phyloP scores from a whole-genome alignment of 1,284 basidiomycete genomes.

The Ustilago trichophora region DNA sequence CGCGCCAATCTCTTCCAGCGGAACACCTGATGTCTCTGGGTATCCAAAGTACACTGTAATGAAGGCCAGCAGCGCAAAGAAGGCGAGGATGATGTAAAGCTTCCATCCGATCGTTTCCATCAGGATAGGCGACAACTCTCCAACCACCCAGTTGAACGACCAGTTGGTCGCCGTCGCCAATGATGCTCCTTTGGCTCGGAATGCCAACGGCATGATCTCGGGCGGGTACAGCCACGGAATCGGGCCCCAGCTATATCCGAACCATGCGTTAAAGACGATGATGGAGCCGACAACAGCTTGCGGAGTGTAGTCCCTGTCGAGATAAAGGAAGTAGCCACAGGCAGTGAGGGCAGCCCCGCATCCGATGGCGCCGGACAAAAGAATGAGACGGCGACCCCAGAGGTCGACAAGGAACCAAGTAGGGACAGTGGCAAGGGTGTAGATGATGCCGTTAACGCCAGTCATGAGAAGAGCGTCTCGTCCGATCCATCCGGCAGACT shows the following conservation, averaged over 20 bases:
- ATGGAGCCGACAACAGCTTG: slow-evolving; percentile 88
- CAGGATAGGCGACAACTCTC: slow-evolving; percentile 85
- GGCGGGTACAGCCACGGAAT: slow-evolving; percentile 80
- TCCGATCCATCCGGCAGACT: slow-evolving; percentile 94
- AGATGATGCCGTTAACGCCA: slow-evolving; percentile 76
- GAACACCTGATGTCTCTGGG: slow-evolving; percentile 71
- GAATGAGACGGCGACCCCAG: slow-evolving; percentile 87
- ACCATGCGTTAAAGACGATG: slow-evolving; percentile 91
- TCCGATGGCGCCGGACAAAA: slow-evolving; percentile 85
- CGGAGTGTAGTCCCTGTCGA: slow-evolving; percentile 75
- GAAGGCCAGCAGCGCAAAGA: slow-evolving; percentile 88
- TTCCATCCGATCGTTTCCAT: slow-evolving; percentile 92
- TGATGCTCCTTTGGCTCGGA: slow-evolving; percentile 79
- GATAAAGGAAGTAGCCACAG: slow-evolving; percentile 91
- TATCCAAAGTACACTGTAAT: slow-evolving; percentile 75
- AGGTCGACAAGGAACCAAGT: slow-evolving; percentile 96
- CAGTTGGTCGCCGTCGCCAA: slow-evolving; percentile 67
- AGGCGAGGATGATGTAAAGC: slow-evolving; percentile 94
- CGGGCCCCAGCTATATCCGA: slow-evolving; percentile 77
- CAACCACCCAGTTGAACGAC: slow-evolving; percentile 80
- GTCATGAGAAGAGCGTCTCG: slow-evolving; percentile 96
- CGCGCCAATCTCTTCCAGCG: slow-evolving; percentile 71
- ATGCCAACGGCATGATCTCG: slow-evolving; percentile 74
- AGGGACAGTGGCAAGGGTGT: slow-evolving; percentile 70
- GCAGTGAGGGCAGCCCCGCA: slow-evolving; percentile 79